Base-by-base conservation (phyloP, 139 green algal genomes). In the Eudorina sp. region DNA sequence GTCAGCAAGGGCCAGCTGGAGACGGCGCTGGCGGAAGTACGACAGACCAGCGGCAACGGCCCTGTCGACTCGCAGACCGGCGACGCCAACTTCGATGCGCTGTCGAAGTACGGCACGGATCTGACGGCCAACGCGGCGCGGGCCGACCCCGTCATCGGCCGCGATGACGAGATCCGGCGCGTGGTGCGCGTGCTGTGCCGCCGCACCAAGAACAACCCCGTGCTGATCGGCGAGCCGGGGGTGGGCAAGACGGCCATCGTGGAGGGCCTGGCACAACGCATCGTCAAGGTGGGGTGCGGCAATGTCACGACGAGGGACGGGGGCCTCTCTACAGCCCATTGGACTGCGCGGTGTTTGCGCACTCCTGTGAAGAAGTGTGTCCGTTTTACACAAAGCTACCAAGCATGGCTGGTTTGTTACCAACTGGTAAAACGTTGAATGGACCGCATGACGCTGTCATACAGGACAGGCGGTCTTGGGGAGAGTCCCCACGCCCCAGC, bases 151-250 rank as follows among this genome's bases (percentile, higher is more conserved):
- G 97, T 99, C 2, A 98, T 99, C 45, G 97, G 90, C 82, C 78
- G 95, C 21, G 94, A 96, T 43, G 94, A 95, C 53, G 95, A 92
- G 92, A 99, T 99, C 82, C 92, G 97, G 21, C 90, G 97, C n/a
- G 91, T 94, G 55, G 94, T 99, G 29, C 93, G 97, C 40, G 95
- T 99, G 84, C 93, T 99, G 46, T 98, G 93, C 84, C 92, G 97
- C 41, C 93, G 96, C 76, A 98, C 95, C 77, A 99, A 99, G 94
- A 99, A 99, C 96, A 99, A 99, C 92, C 98, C 98, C 0, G 96
- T 99, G 72, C 94, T 99, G 51, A 97, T 99, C 46, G 97, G 96
- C 8, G 96, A 98, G 89, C 97, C 96, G n/a, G 96, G 91, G 29
- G 91, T 92, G 53, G 90, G 90, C 72, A 93, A 93, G 84, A 98